Percentiles rank a stretch among this genome's conserved stretches.
Evolutionary conservation across 2,329 filamentous ascomycete species (phyloP).

Genomic region (Botrytis hyacinthi): DNA sequence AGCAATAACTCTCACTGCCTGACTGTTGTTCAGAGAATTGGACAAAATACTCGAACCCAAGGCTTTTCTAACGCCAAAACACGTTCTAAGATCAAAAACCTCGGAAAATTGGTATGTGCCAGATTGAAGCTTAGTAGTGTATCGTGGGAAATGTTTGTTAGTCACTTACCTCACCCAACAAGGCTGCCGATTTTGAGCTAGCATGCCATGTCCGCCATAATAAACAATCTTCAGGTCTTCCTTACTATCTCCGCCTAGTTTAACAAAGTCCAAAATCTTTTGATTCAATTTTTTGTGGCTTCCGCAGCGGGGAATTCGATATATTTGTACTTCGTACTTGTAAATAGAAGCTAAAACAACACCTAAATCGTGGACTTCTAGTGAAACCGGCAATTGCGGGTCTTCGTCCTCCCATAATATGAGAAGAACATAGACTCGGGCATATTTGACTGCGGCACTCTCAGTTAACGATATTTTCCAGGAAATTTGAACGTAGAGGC

Average conservation of each 20-base stretch:
- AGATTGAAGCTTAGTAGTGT: background rate
- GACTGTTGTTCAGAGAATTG: too few species aligned
- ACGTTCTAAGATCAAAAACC: too few species aligned
- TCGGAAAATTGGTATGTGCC: background rate
- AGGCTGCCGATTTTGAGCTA: background rate
- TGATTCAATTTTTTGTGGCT: background rate
- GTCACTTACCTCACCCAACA: background rate
- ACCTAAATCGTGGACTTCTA: background rate
- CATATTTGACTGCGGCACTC: conserved; percentile 41
- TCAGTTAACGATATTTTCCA: background rate
- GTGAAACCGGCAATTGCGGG: background rate
- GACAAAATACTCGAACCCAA: too few species aligned
- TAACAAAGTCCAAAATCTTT: background rate
- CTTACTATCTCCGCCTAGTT: background rate
- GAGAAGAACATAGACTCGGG: conserved; percentile 38
- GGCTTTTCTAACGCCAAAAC: too few species aligned
- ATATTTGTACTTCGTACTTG: background rate
- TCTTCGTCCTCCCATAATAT: background rate
- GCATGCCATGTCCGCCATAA: background rate
- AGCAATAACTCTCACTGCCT: too few species aligned
- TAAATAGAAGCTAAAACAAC: background rate
- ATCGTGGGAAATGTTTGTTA: background rate
- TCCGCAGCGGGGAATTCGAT: conserved; percentile 31
- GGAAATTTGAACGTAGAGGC: background rate
- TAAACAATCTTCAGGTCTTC: background rate